Evolutionary conservation across 805 yeast genomes (phyloP).

Genomic region (Saccharomycopsis fermentans): DNA sequence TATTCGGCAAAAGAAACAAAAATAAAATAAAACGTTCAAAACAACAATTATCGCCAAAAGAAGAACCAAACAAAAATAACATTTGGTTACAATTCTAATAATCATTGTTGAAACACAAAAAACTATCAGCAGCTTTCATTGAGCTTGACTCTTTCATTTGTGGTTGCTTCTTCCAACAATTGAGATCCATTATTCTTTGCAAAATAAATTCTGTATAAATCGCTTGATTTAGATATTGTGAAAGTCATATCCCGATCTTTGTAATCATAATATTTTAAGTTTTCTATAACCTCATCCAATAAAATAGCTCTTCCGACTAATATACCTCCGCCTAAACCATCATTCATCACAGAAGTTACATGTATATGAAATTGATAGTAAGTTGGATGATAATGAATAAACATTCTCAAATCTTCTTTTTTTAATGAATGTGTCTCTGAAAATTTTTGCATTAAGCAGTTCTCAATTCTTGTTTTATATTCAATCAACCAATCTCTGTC

Average conservation of each 20-base stretch:
- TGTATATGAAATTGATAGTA: conserved; percentile 95
- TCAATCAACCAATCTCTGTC: conserved; percentile 51
- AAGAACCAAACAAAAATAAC: no score
- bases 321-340: conserved; percentile 59
- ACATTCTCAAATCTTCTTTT: conserved; percentile 56
- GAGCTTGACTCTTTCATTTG: neutral
- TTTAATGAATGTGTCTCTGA: conserved; percentile 33
- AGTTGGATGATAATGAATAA: conserved; percentile 91
- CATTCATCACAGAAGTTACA: conserved; percentile 63
- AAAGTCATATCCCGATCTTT: neutral
- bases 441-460: conserved; percentile 33
- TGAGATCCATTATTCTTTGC: neutral
- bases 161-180: neutral
- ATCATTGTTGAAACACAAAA: no score
- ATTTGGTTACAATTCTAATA: no score
- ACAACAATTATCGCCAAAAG: no score
- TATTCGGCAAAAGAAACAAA: no score
- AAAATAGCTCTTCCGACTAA: conserved; percentile 72
- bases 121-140: neutral
- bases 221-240: neutral
- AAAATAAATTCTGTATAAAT: neutral
- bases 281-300: conserved; percentile 73
- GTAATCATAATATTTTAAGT: conserved; percentile 30
- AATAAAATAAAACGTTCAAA: no score
- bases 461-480: conserved; percentile 36